Percentiles rank a stretch among this genome's conserved stretches.
Conservation (phyloP, 192 early-diverging fungal species). For the Thamnidium elegans region DNA sequence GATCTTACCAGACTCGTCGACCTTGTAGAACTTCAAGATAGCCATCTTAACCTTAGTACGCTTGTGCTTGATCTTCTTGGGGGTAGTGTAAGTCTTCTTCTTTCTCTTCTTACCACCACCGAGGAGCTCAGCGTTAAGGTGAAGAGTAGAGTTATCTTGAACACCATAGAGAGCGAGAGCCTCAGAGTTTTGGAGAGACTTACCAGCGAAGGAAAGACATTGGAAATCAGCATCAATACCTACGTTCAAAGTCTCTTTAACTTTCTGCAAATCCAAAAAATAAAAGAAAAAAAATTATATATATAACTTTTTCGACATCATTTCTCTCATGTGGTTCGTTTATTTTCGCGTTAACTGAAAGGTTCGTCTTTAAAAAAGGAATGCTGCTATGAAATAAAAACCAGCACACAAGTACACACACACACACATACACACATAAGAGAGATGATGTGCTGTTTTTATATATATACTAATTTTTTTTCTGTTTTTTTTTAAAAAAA, state of each 20-base stretch:
- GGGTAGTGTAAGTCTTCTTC: slow-evolving; percentile 99
- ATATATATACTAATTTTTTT: neutral
- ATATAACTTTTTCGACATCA: no score
- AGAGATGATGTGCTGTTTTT: slow-evolving; percentile 2
- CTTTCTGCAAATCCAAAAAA: neutral
- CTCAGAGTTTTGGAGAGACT: slow-evolving; percentile 48
- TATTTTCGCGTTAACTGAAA: no score
- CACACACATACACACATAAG: no score
- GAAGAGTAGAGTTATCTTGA: slow-evolving; percentile 70
- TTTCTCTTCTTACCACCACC: slow-evolving; percentile 98
- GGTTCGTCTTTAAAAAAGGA: no score
- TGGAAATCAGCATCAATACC: slow-evolving; percentile 61
- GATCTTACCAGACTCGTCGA: slow-evolving; percentile 94
- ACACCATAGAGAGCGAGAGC: slow-evolving; percentile 51
- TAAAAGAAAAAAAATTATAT: no score
- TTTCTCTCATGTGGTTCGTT: no score
- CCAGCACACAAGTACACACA: no score
- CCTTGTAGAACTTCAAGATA: slow-evolving; percentile 99
- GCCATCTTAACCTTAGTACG: slow-evolving; percentile 98
- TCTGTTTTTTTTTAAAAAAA: slow-evolving; percentile 20
- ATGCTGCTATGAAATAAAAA: no score
- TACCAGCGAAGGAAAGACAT: slow-evolving; percentile 53
- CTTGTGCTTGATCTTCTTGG: slow-evolving; percentile 99
- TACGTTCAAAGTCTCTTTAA: slow-evolving; percentile 4
- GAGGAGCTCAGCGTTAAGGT: slow-evolving; percentile 66